Conservation (phyloP, 345 rosid species). For the Citrus glauca region DNA sequence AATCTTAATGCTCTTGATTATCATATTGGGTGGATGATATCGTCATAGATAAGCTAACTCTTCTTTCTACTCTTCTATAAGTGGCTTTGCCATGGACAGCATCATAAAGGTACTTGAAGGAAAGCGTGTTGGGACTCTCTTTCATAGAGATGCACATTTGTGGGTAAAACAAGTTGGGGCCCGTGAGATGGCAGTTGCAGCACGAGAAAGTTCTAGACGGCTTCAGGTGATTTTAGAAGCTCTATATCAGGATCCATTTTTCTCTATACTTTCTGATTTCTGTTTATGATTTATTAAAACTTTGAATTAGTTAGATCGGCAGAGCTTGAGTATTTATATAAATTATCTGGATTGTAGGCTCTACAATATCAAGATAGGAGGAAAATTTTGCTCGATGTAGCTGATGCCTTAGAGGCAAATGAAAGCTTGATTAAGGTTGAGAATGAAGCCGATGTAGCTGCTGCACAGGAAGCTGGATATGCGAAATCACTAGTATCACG, state of each 20-base stretch:
- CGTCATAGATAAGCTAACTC: background rate
- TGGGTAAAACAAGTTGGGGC: slow-evolving; percentile 41
- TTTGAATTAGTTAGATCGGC: background rate
- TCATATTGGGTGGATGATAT: background rate
- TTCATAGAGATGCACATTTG: slow-evolving; percentile 46
- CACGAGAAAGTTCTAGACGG: slow-evolving; percentile 52
- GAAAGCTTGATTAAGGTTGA: slow-evolving; percentile 40
- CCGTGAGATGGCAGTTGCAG: slow-evolving; percentile 54
- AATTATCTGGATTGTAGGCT: slow-evolving; percentile 25
- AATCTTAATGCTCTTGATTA: background rate
- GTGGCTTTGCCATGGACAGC: slow-evolving; percentile 47
- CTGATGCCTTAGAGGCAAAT: slow-evolving; percentile 50
- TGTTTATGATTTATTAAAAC: background rate
- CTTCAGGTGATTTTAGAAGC: slow-evolving; percentile 38
- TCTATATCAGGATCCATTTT: background rate
- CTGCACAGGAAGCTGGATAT: slow-evolving; percentile 44
- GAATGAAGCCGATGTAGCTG: slow-evolving; percentile 54
- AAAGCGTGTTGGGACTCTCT: slow-evolving; percentile 44
- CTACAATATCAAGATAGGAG: slow-evolving; percentile 42
- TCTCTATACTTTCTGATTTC: background rate
- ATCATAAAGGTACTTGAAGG: slow-evolving; percentile 51
- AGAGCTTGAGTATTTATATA: background rate
- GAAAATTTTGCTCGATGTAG: slow-evolving; percentile 43
- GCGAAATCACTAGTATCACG: slow-evolving; percentile 45
- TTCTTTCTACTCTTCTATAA: slow-evolving; percentile 16